These are phyloP conservation scores for Lachancea quebecensis DNA, from an alignment of 805 yeast species.

Conservation along the genomic window DNA sequence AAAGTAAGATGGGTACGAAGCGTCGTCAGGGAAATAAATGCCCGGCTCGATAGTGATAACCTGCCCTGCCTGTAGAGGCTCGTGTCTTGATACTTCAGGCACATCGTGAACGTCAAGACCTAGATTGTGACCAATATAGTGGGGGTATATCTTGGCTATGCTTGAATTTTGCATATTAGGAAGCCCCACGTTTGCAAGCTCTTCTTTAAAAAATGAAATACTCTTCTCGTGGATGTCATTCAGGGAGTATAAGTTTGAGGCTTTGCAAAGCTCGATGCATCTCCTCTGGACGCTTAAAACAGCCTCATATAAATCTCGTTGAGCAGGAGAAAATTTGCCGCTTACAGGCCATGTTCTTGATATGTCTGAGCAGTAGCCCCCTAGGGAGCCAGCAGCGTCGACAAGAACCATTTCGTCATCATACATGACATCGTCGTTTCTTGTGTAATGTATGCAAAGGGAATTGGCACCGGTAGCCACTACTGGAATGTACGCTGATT, in stretches of 20 bases:
- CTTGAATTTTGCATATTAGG: conserved; percentile 43
- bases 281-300: conserved; percentile 75
- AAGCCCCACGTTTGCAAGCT: conserved; percentile 70
- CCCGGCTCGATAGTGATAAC: conserved; percentile 97
- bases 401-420: conserved; percentile 80
- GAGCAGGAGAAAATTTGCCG: conserved; percentile 68
- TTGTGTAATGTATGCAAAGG: conserved; percentile 84
- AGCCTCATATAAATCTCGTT: conserved; percentile 80
- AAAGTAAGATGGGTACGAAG: conserved; percentile 67
- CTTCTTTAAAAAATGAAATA: conserved; percentile 49
- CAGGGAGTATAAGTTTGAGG: conserved; percentile 43
- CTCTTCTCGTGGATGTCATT: conserved; percentile 73
- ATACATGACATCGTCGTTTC: conserved; percentile 77
- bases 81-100: conserved; percentile 54
- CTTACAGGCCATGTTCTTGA: conserved; percentile 94
- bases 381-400: conserved; percentile 90
- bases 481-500: conserved; percentile 88
- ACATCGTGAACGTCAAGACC: conserved; percentile 89
- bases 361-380: conserved; percentile 94
- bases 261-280: conserved; percentile 68
- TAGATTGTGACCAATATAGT: conserved; percentile 89
- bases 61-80: conserved; percentile 55
- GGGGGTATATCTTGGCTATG: conserved; percentile 67
- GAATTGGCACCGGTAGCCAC: conserved; percentile 93
- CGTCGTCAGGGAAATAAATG: conserved; percentile 71